phyloP scores from a whole-genome alignment of 768 basidiomycete species.

The Leucosporidium creatinivorum region DNA sequence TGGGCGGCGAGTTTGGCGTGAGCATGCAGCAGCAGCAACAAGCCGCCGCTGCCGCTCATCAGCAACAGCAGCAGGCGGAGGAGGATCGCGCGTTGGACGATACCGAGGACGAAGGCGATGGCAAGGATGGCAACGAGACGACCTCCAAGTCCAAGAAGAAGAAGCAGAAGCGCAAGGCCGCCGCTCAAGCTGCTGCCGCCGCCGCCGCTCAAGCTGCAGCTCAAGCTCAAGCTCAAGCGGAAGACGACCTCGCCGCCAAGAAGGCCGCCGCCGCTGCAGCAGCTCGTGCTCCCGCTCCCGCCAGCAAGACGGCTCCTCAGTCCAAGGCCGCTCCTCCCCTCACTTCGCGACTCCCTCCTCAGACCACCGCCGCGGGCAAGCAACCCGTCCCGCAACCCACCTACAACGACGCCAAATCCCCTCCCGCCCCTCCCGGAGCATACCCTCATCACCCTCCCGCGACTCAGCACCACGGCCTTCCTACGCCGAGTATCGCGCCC shows the following conservation, averaged over 20 bases:
- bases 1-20: constrained; percentile 11
- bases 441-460: constrained; percentile 12
- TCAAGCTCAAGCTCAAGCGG: constrained; percentile 22
- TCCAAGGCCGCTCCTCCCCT: constrained; percentile 37
- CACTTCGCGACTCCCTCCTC: constrained; percentile 36
- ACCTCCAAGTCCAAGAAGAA: constrained; percentile 53
- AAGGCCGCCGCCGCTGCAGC: constrained; percentile 32
- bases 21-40: constrained; percentile 1
- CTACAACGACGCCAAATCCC: constrained; percentile 21
- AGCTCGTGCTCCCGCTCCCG: constrained; percentile 30
- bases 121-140: constrained; percentile 10
- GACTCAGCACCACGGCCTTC: not conserved
- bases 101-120: constrained; percentile 6
- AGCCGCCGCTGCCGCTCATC: not conserved
- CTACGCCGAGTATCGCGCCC: constrained; percentile 4
- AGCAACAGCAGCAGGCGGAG: constrained; percentile 16
- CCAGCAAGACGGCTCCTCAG: constrained; percentile 14
- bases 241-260: not conserved
- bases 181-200: constrained; percentile 4
- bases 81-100: constrained; percentile 12
- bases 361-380: not conserved
- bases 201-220: constrained; percentile 23
- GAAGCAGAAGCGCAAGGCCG: constrained; percentile 44
- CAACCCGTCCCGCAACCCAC: not conserved
- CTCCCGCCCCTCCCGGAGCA: constrained; percentile 9